Percentiles rank a stretch among this genome's conserved stretches.
phyloP scores from a whole-genome alignment of 1,284 basidiomycete species.

The Cutaneotrichosporon sp. region DNA sequence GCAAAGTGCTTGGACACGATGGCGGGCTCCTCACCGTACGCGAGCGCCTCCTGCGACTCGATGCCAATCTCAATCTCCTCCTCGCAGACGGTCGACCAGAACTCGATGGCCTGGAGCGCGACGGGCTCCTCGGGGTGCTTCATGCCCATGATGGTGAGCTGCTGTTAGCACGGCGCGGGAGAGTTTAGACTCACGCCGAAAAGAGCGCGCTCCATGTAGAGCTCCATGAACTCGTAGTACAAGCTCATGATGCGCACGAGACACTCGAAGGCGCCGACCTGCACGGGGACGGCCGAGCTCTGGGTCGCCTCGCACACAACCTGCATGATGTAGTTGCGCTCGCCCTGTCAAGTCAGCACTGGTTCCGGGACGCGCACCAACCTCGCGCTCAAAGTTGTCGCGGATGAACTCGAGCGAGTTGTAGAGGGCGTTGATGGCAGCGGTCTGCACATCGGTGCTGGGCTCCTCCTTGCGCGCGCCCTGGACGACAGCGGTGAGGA shows the following conservation, averaged over 20 bases:
- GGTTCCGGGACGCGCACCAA: conserved; percentile 50
- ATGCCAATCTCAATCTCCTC: conserved; percentile 93
- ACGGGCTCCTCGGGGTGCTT: conserved; percentile 88
- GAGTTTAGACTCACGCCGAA: conserved; percentile 72
- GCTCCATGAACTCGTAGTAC: conserved; percentile 99
- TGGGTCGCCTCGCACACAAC: conserved; percentile 99
- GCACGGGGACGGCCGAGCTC: conserved; percentile 72
- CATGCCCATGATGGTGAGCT: conserved; percentile 99
- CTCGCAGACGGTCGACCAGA: conserved; percentile 99
- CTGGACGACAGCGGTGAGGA: conserved; percentile 97
- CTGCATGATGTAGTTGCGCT: conserved; percentile 99
- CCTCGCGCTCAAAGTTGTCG: conserved; percentile 97
- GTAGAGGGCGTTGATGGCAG: conserved; percentile 88
- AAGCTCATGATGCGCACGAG: conserved; percentile 95
- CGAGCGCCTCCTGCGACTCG: conserved; percentile 89
- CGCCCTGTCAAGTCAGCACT: conserved; percentile 64
- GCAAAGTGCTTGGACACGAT: conserved; percentile 89
- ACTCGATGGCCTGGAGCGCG: conserved; percentile 95
- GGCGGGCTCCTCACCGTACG: conserved; percentile 88
- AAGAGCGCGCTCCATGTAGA: conserved; percentile 99
- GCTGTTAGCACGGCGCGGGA: conserved; percentile 11
- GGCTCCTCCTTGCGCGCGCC: conserved; percentile 96
- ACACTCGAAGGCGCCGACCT: conserved; percentile 92
- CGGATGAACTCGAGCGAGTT: conserved; percentile 98
- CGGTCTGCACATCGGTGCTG: conserved; percentile 89